Base-by-base conservation (phyloP, 2,329 filamentous ascomycete species). In the Zarea fungicola region DNA sequence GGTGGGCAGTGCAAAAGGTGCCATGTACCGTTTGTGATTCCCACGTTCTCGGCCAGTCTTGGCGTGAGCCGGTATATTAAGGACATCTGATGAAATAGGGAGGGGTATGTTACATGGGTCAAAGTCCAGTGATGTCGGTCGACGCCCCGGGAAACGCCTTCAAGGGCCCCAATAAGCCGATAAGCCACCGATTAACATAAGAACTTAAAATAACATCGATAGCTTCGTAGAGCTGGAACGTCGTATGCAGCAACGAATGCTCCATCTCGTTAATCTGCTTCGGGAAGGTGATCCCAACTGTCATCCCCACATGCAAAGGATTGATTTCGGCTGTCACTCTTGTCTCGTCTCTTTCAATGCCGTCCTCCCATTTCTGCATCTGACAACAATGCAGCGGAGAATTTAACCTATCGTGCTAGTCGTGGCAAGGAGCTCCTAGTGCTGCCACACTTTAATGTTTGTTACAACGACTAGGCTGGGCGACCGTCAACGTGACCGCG, bases 391-490 rank as follows among this genome's bases (percentile, higher is more conserved):
- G n/a, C n/a, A n/a, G 18, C 39, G 39, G 39, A 42, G 39, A 42
- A 29, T 29, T 28, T 29, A 42, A 42, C 39, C 25, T 42, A 19
- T 16, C 25, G 25, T 19, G 39, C 39, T 29, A 29, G 25, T 14
- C 2, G 36, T 6, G 16, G 25, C 39, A 28, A 42, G 25, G n/a
- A n/a, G n/a, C n/a, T 16, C n/a, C 9, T 23, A n/a, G 40, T 8
- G 19, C 35, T 47, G 43, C 26, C 43, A 46, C 43, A 47, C 43
- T 19, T 47, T 39, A 22, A 39, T 16, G 26, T 23, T 16, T n/a
- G 34, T 34, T 36, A 18, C 34, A 47, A 22, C 34, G 19, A 35
- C 43, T 47, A 35, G 40, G 11, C 18, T 18, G n/a, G 19, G 16
- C 29, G 23, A 18, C 9, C 14, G 10, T n/a, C 22, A 26, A 18